Evolutionary conservation across 345 rosid genomes (phyloP).

Genomic region (Salix viminalis): DNA sequence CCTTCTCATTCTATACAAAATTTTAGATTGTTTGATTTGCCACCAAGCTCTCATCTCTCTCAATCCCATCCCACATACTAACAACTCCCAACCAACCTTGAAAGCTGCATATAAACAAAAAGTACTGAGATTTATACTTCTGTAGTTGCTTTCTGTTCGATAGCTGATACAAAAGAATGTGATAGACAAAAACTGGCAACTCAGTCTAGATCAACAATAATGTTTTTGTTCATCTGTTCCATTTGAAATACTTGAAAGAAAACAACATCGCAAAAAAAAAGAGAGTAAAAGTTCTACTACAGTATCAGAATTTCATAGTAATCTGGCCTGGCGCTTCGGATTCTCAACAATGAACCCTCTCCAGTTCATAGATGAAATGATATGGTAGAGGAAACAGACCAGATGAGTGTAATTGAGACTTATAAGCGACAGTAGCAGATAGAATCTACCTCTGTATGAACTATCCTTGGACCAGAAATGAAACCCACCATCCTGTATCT

Average conservation of each 20-base stretch:
- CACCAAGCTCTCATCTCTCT: background rate
- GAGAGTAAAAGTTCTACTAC: background rate
- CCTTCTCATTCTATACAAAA: background rate
- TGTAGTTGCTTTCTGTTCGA: background rate
- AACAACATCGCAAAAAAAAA: background rate
- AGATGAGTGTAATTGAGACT: background rate
- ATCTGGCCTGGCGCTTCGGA: background rate
- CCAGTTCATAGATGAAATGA: background rate
- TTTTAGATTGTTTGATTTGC: background rate
- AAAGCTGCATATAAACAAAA: background rate
- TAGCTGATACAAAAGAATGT: slow-evolving; percentile 1
- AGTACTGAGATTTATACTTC: background rate
- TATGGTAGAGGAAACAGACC: background rate
- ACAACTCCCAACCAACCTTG: background rate
- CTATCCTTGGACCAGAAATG: background rate
- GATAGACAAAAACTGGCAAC: background rate
- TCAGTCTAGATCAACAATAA: background rate
- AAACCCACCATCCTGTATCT: slow-evolving; percentile 6
- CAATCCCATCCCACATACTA: background rate
- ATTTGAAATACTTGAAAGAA: background rate
- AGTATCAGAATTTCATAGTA: background rate
- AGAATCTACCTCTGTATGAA: background rate
- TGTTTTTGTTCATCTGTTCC: background rate
- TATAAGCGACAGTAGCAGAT: background rate
- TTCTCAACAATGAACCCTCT: background rate